These are phyloP conservation scores for Spergularia azorica DNA, from an alignment of 179 eudicot genomes.

Conservation along the genomic window DNA sequence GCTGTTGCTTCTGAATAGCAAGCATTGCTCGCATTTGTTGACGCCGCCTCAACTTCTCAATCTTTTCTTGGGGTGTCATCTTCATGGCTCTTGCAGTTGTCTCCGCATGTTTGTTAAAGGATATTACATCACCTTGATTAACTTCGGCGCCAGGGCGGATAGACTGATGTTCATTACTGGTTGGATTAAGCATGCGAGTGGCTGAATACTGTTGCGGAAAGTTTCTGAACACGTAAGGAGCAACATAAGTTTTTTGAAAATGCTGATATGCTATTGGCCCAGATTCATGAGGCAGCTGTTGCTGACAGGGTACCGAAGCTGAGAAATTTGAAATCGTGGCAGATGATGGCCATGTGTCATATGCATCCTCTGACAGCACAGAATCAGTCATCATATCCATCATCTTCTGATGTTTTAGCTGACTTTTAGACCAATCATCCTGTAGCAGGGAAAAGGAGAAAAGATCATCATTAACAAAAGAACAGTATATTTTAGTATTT, in stretches of 20 bases:
- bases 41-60: conserved; percentile 75
- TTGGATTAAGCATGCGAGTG: conserved; percentile 28
- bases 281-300: conserved; percentile 37
- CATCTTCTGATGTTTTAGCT: conserved; percentile 33
- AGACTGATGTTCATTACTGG: conserved; percentile 37
- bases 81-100: conserved; percentile 32
- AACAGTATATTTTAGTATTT: background rate
- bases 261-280: conserved; percentile 35
- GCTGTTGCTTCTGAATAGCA: conserved; percentile 84
- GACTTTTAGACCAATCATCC: conserved; percentile 37
- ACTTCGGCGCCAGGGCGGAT: conserved; percentile 34
- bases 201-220: conserved; percentile 36
- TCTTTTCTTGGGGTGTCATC: conserved; percentile 90
- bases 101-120: conserved; percentile 34
- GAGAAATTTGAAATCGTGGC: conserved; percentile 30
- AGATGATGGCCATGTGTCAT: conserved; percentile 41
- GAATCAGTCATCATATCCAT: conserved; percentile 33
- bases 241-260: conserved; percentile 32
- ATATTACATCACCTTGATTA: conserved; percentile 34
- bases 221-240: conserved; percentile 39
- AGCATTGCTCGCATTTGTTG: conserved; percentile 86
- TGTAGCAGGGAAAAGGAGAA: conserved; percentile 19
- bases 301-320: conserved; percentile 37
- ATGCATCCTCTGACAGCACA: conserved; percentile 30
- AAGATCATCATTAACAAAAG: background rate